Conservation (phyloP, 2,329 filamentous ascomycete species). For the Neonectria punicea region DNA sequence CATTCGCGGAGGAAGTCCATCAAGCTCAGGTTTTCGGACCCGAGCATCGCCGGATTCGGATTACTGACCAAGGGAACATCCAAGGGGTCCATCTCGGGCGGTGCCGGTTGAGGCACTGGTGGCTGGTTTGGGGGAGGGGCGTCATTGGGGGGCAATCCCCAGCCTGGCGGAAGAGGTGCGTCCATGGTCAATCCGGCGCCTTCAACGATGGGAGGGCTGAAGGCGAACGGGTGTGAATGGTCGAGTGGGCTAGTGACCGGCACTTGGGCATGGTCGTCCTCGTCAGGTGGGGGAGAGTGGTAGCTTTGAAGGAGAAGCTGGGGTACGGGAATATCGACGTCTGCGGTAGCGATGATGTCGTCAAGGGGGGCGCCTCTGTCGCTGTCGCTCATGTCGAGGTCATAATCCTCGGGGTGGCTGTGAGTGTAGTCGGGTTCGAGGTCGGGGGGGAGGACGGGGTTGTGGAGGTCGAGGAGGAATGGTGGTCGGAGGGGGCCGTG, state of each 20-base stretch:
- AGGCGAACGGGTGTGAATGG: constrained; percentile 24
- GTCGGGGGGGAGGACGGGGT: constrained; percentile 20
- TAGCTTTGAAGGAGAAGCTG: constrained; percentile 21
- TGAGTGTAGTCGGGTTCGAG: constrained; percentile 20
- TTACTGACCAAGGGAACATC: constrained; percentile 44
- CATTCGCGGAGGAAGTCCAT: constrained; percentile 63
- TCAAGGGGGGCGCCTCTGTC: constrained; percentile 47
- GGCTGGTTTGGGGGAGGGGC: constrained; percentile 2
- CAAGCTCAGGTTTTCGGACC: constrained; percentile 61
- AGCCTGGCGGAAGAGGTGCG: constrained; percentile 28
- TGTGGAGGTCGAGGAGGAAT: constrained; percentile 17
- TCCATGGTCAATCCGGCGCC: constrained; percentile 31
- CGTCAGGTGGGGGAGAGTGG: constrained; percentile 18
- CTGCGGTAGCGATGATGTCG: constrained; percentile 18
- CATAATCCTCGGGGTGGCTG: constrained; percentile 39
- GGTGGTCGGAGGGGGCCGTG: constrained; percentile 20
- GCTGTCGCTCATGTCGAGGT: constrained; percentile 49
- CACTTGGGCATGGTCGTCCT: constrained; percentile 28
- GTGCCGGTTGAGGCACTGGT: neutral
- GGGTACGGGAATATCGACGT: constrained; percentile 9
- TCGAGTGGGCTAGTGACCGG: constrained; percentile 25
- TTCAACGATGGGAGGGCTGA: constrained; percentile 21
- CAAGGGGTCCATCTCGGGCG: constrained; percentile 1
- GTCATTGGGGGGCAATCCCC: constrained; percentile 13
- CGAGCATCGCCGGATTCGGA: constrained; percentile 52